Evolutionary conservation across 768 basidiomycete genomes (phyloP).

Genomic region (Termitomyces heimii): DNA sequence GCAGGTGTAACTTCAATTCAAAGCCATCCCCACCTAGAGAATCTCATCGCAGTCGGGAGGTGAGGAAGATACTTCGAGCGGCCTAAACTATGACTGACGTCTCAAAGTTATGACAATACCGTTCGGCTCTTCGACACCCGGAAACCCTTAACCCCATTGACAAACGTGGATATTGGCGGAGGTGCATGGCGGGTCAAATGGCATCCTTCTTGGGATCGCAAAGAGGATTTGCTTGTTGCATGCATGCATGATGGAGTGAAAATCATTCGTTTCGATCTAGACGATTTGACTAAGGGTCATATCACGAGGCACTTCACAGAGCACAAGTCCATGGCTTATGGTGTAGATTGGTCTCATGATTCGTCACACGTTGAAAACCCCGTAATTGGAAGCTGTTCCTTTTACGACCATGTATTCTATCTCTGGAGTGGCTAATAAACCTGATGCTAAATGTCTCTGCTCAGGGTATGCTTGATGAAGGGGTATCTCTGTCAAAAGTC

Average conservation of each 20-base stretch:
- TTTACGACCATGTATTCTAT: constrained; percentile 86
- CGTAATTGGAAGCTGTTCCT: constrained; percentile 84
- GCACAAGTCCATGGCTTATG: constrained; percentile 86
- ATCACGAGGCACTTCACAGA: constrained; percentile 55
- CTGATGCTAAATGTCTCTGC: not conserved
- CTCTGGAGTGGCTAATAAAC: constrained; percentile 64
- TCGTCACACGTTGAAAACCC: constrained; percentile 29
- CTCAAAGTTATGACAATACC: constrained; percentile 70
- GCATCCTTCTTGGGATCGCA: constrained; percentile 72
- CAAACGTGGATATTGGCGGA: constrained; percentile 69
- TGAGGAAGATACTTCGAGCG: constrained; percentile 21
- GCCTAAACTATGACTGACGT: not conserved
- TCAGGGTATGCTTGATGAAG: constrained; percentile 3
- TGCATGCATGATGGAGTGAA: constrained; percentile 99
- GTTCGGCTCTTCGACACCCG: constrained; percentile 83
- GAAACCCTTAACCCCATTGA: constrained; percentile 52
- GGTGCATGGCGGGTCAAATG: constrained; percentile 97
- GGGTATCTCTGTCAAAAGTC: not conserved
- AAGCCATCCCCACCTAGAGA: constrained; percentile 70
- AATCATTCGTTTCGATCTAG: constrained; percentile 56
- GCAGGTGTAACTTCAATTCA: constrained; percentile 92
- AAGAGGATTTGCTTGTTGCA: constrained; percentile 78
- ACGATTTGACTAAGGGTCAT: constrained; percentile 10
- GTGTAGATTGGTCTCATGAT: constrained; percentile 80
- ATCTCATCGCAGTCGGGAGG: constrained; percentile 91